Percentiles rank a stretch among this genome's conserved stretches.
These are phyloP conservation scores for Colletotrichum sansevieriae DNA, from an alignment of 2,329 filamentous ascomycete genomes.

Conservation along the genomic window DNA sequence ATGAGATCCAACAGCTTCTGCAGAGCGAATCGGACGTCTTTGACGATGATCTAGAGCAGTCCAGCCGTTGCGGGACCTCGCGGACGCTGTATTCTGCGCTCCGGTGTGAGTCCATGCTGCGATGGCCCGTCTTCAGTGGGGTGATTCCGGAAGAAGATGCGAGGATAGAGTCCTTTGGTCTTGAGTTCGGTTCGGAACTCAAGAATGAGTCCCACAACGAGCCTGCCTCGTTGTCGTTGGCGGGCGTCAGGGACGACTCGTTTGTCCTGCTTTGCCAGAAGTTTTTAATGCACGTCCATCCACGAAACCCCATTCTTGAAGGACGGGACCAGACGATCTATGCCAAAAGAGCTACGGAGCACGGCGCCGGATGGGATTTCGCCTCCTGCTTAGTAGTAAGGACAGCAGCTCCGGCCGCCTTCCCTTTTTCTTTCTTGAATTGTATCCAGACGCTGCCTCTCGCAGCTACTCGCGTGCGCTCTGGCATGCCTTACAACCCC, in stretches of 20 bases:
- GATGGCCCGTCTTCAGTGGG: slow-evolving; percentile 32
- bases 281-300: slow-evolving; percentile 44
- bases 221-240: background rate
- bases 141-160: slow-evolving; percentile 32
- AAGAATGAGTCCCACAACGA: too few species aligned
- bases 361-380: slow-evolving; percentile 44
- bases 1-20: too few species aligned
- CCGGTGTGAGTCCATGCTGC: slow-evolving; percentile 38
- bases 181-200: background rate
- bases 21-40: background rate
- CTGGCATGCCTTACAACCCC: slow-evolving; percentile 20
- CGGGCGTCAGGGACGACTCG: slow-evolving; percentile 24
- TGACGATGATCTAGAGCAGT: background rate
- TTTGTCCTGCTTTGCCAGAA: slow-evolving; percentile 35
- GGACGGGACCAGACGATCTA: slow-evolving; percentile 41
- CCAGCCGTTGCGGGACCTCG: background rate
- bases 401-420: too few species aligned
- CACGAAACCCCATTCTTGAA: slow-evolving; percentile 46
- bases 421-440: background rate
- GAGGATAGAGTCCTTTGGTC: slow-evolving; percentile 36
- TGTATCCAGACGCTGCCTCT: background rate
- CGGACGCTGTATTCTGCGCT: slow-evolving; percentile 7
- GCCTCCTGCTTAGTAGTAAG: slow-evolving; percentile 44
- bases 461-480: slow-evolving; percentile 36
- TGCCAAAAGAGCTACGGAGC: slow-evolving; percentile 23